Evolutionary conservation across 1,284 basidiomycete genomes (phyloP).

Genomic region (Peniophora sp.): DNA sequence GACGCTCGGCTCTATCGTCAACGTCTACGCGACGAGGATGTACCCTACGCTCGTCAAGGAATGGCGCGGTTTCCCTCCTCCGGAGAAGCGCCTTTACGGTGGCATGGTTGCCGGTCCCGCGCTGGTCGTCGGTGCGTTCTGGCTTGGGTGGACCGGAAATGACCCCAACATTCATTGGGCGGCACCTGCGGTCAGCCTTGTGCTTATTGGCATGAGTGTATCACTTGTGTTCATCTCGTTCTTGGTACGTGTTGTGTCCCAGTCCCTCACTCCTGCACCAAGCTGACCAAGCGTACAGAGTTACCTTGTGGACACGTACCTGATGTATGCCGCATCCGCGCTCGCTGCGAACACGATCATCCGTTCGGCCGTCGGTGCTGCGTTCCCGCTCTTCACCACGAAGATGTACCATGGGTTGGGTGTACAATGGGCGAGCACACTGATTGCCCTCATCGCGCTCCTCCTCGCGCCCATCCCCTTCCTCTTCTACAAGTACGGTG

Average conservation of each 20-base stretch:
- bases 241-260: slow-evolving; percentile 33
- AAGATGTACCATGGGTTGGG: slow-evolving; percentile 53
- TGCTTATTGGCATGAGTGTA: slow-evolving; percentile 46
- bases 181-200: slow-evolving; percentile 45
- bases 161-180: slow-evolving; percentile 52
- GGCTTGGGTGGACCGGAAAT: slow-evolving; percentile 58
- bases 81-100: slow-evolving; percentile 42
- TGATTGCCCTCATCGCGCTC: slow-evolving; percentile 43
- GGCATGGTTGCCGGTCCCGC: slow-evolving; percentile 34
- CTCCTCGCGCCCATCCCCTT: slow-evolving; percentile 49
- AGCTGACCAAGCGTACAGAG: slow-evolving; percentile 28
- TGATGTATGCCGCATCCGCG: slow-evolving; percentile 60
- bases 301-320: slow-evolving; percentile 57
- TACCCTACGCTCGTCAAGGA: slow-evolving; percentile 28
- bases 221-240: slow-evolving; percentile 59
- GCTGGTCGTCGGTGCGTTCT: slow-evolving; percentile 32
- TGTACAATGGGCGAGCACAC: slow-evolving; percentile 47
- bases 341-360: slow-evolving; percentile 67
- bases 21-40: slow-evolving; percentile 26
- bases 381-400: slow-evolving; percentile 63
- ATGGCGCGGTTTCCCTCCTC: slow-evolving; percentile 36
- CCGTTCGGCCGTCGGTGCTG: slow-evolving; percentile 56
- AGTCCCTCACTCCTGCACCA: background rate
- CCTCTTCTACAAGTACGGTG: slow-evolving; percentile 53
- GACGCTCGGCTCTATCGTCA: slow-evolving; percentile 40